Base-by-base conservation (phyloP, 257 asterid species). In the Primulina tabacum region DNA sequence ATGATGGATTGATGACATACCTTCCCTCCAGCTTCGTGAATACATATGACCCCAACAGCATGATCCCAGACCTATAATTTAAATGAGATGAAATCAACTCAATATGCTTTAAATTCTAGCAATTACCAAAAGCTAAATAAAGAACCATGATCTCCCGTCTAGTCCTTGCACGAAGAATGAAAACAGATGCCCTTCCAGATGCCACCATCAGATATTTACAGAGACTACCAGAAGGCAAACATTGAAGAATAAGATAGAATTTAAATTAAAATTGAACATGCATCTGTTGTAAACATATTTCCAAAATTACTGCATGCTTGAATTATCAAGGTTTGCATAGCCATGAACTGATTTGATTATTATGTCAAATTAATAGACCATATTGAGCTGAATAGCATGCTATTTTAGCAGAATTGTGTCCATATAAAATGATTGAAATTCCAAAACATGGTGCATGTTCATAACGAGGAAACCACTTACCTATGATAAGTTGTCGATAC, bases 131-230 rank as follows among this genome's bases (percentile, higher is more conserved):
- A 52, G 60, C 12, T 65, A 50, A 40, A 30, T n/a, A n/a, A 35
- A 56, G 26, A 79, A 91, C 95, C 96, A 76, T 89, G 65, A 89
- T 82, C 47, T 61, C 79, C 60, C 63, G 75, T 71, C 73, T 65
- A 70, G 86, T 70, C 83, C 79, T 80, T 64, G 83, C 78, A 57
- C 87, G 90, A 35, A 62, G 85, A 64, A 87, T 77, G 84, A 82
- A 93, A 67, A 83, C 93, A 3, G 96, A 90, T 68, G 96, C 95
- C 81, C 88, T 81, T 71, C 96, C 97, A 38, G 95, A 86, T 64
- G 98, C 99, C 80, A 93, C 94, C 95, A 89, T 83, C 73, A 93
- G 85, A 84, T 90, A 89, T 76, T 89, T 93, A 71, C 94, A 89
- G 79, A 93, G 86, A 77, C 97, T 90, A 85, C 58, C 21, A 62